phyloP scores from a whole-genome alignment of 2,329 filamentous ascomycete genomes.

The Pseudogymnoascus sp. region DNA sequence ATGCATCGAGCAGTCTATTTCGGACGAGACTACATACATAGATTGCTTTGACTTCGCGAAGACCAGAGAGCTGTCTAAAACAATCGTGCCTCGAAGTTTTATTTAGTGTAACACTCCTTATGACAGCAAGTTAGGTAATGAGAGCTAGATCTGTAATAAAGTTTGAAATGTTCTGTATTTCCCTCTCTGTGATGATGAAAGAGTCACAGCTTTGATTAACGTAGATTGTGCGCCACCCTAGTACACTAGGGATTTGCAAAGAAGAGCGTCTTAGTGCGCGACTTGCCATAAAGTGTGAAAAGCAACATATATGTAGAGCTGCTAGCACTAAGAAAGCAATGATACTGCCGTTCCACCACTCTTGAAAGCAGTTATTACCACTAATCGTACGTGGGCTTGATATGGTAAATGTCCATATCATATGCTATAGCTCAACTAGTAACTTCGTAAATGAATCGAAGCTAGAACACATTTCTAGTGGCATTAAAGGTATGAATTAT shows the following conservation, averaged over 20 bases:
- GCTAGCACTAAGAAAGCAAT: conserved; percentile 11
- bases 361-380: conserved; percentile 9
- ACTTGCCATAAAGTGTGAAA: conserved; percentile 11
- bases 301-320: conserved; percentile 12
- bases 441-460: conserved; percentile 14
- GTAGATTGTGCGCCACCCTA: conserved; percentile 6
- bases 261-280: conserved; percentile 8
- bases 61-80: neutral
- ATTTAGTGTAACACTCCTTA: neutral
- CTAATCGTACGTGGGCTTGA: conserved; percentile 12
- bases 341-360: conserved; percentile 12
- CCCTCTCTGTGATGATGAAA: conserved; percentile 6
- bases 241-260: conserved; percentile 12
- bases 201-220: conserved; percentile 8
- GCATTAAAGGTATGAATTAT: neutral
- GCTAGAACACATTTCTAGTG: conserved; percentile 6
- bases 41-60: too few relatives aligned
- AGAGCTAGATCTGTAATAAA: neutral
- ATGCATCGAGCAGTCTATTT: too few relatives aligned
- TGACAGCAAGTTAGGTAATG: neutral
- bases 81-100: neutral
- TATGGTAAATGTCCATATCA: conserved; percentile 15
- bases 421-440: conserved; percentile 14
- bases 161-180: conserved; percentile 7
- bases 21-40: too few relatives aligned